phyloP scores from a whole-genome alignment of 176 grass and related monocot genomes.

The Olyra latifolia region DNA sequence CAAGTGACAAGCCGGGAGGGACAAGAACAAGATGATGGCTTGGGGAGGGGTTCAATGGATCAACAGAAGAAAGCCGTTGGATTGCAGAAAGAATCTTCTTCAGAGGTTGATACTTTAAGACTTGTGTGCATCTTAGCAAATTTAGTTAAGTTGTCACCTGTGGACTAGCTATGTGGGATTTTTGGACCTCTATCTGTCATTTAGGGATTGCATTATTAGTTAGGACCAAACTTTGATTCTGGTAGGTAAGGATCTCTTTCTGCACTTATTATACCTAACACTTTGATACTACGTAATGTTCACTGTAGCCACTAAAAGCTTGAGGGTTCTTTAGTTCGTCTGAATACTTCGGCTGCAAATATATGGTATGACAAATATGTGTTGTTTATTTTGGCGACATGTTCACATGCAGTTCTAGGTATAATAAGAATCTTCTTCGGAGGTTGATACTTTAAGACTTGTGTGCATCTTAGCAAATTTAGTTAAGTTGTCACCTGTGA shows the following conservation, averaged over 20 bases:
- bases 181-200: slow-evolving; percentile 12
- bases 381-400: slow-evolving; percentile 1
- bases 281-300: not conserved
- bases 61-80: not conserved
- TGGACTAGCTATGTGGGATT: slow-evolving; percentile 6
- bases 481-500: slow-evolving; percentile 21
- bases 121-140: not conserved
- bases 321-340: slow-evolving; percentile 5
- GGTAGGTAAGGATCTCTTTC: slow-evolving; percentile 22
- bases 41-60: not conserved
- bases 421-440: slow-evolving; percentile 34
- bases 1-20: slow-evolving; percentile 13
- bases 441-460: slow-evolving; percentile 19
- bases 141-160: slow-evolving; percentile 27
- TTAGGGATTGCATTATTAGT: slow-evolving; percentile 24
- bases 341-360: not conserved
- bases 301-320: not conserved
- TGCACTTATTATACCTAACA: not conserved
- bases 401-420: too few species aligned
- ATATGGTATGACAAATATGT: not conserved
- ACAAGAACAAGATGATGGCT: not conserved
- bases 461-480: not conserved
- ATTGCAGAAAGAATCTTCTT: slow-evolving; percentile 32
- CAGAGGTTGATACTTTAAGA: slow-evolving; percentile 26
- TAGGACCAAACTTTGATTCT: slow-evolving; percentile 19